Percentiles rank a stretch among this genome's conserved stretches.
Conservation (phyloP, 805 yeast genomes). For the Pichia thaimueangensis region DNA sequence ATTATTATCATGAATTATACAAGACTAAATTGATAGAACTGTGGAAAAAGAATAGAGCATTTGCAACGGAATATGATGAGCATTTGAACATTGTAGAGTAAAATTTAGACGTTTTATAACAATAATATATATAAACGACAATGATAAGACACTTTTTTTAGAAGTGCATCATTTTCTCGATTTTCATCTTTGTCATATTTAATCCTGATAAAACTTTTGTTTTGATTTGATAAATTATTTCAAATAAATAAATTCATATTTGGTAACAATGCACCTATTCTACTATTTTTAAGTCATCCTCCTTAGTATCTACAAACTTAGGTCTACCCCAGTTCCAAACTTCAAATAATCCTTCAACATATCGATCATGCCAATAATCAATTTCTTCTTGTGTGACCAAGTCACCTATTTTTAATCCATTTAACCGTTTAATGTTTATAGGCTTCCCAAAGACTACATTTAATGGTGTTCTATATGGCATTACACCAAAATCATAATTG, state of each 20-base stretch:
- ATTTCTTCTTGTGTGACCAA: constrained; percentile 39
- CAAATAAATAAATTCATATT: too few relatives aligned
- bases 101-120: too few relatives aligned
- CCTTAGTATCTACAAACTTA: constrained; percentile 40
- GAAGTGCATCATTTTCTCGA: too few relatives aligned
- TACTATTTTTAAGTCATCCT: constrained; percentile 40
- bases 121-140: too few relatives aligned
- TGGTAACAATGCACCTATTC: too few relatives aligned
- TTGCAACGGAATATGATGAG: constrained; percentile 40
- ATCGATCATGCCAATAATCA: constrained; percentile 67
- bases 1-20: constrained; percentile 68
- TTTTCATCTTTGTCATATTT: too few relatives aligned
- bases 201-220: not conserved
- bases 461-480: constrained; percentile 80
- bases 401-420: constrained; percentile 22
- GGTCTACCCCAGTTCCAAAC: constrained; percentile 61
- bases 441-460: constrained; percentile 72
- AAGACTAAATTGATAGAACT: constrained; percentile 54
- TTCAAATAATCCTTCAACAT: constrained; percentile 54
- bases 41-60: constrained; percentile 63
- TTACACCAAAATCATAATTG: constrained; percentile 83
- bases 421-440: constrained; percentile 29
- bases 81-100: constrained; percentile 41
- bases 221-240: too few relatives aligned
- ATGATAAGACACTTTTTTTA: too few relatives aligned